Evolutionary conservation across 2,329 filamentous ascomycete species (phyloP), one percentile per base, ranked within the genome.

Genomic region (Apiospora pterosperma): DNA sequence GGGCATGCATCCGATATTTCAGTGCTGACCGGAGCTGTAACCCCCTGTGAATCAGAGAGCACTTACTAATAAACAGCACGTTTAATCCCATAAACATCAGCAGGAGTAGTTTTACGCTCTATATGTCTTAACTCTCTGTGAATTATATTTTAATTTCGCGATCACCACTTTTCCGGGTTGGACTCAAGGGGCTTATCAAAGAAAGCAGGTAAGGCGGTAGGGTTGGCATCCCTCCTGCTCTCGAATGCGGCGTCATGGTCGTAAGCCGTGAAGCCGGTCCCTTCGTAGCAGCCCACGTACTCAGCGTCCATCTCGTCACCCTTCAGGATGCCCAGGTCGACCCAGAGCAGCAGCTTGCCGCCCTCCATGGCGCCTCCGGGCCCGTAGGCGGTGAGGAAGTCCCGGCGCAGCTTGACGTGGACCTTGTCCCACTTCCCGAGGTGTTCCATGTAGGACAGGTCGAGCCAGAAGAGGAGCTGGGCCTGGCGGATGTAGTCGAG

Each of bases 401-500:
- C n/a, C 7, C 5, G 5, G n/a, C 34, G 58, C 34, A 60, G 36
- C 23, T 38, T 25, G n/a, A 39, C 5, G 58, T 60, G 58, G 0
- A 19, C 34, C 7, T 60, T 16, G 58, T 39, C 58, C 12, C 34
- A 60, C 8, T 25, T 14, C 16, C 34, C 58, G 5, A 60, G 11
- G 36, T 60, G 58, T 19, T 60, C 58, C 34, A 60, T 60, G 7
- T 60, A 6, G n/a, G 58, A 60, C 11, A 60, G n/a, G 58, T 60
- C 58, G 34, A 60, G 58, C 58, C 58, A 60, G 34, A 60, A 60
- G 34, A 60, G 58, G n/a, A 60, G 58, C 21, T 39, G 58, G 2
- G 23, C n/a, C 23, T 60, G 58, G 16, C 34, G 58, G 34, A 25
- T 8, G 36, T 60, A 60, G 34, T 60, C 58, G n/a, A 60, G 36